Evolutionary conservation across 208 protist species (phyloP).

Genomic region (Naegleria gruberi): DNA sequence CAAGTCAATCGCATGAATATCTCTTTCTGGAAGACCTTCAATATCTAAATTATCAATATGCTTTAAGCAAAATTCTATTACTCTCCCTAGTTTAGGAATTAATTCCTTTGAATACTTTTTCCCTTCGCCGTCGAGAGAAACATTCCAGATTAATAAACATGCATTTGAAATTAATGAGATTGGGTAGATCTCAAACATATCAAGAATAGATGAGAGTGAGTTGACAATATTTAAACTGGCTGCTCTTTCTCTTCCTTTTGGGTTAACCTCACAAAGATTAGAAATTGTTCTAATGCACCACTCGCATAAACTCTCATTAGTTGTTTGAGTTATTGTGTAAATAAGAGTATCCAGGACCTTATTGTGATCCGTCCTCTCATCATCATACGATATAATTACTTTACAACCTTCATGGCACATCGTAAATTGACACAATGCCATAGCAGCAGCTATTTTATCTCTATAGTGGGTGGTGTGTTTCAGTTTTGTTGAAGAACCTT

Average conservation of each 20-base stretch:
- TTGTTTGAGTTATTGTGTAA: neutral
- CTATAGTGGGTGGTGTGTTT: neutral
- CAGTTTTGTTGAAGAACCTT: neutral
- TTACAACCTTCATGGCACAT: neutral
- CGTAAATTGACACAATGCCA: neutral
- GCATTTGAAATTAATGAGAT: neutral
- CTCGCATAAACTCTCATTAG: neutral
- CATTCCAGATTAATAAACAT: neutral
- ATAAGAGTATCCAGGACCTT: neutral
- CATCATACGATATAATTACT: neutral
- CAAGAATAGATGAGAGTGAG: neutral
- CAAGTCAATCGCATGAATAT: neutral
- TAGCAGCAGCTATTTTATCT: neutral
- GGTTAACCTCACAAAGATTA: neutral
- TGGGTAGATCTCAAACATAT: neutral
- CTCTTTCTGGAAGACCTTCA: neutral
- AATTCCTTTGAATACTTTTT: neutral
- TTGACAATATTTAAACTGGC: neutral
- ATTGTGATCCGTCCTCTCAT: neutral
- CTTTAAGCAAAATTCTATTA: neutral
- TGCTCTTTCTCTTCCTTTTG: neutral
- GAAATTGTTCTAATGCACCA: neutral
- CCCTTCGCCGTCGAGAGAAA: neutral
- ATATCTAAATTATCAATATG: neutral
- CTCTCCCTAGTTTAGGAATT: neutral